Base-by-base conservation (phyloP, 805 yeast species). In the Myxozyma geophila region DNA sequence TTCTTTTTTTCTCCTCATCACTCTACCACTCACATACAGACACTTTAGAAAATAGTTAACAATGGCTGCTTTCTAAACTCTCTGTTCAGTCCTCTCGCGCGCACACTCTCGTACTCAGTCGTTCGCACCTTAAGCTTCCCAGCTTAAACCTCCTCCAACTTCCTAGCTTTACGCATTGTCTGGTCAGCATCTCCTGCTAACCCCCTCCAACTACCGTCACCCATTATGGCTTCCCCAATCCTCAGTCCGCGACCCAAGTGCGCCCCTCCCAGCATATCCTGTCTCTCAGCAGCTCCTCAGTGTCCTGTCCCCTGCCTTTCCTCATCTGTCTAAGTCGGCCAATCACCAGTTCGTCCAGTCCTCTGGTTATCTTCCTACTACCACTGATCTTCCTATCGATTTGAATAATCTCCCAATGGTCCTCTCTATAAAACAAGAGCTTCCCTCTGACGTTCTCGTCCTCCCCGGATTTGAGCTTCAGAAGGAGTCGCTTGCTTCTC, bases 111-210 rank as follows among this genome's bases (percentile, higher is more conserved):
- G 28, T 19, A 7, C 43, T 9, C 6, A 49, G 35, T 33, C 36
- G 33, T 23, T 54, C 40, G 19, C 54, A 15, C 43, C 49, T 33
- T 43, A 53, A 51, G 56, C 59, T 56, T 17, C 28, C 37, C n/a
- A 56, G 59, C 59, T 49, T 59, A 57, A 47, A n/a, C n/a, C 59
- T 50, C 57, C 23, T 35, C 62, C 23, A 39, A 52, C 37, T 58
- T 60, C 46, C 52, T 36, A 39, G 54, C 60, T 56, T 59, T 55
- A 48, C 65, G 67, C 67, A 60, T 64, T 64, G 67, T 64, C 67
- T 44, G 58, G 58, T 64, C 64, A 60, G 67, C 55, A 40, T 39
- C 44, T 47, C 21, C 48, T 36, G 54, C 57, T 48, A 40, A 59
- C 59, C 59, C 58, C 46, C 54, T 44, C 60, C n/a, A 41, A 41